phyloP scores from a whole-genome alignment of 371 early-diverging fungal genomes.

The Encephalitozoon romaleae region DNA sequence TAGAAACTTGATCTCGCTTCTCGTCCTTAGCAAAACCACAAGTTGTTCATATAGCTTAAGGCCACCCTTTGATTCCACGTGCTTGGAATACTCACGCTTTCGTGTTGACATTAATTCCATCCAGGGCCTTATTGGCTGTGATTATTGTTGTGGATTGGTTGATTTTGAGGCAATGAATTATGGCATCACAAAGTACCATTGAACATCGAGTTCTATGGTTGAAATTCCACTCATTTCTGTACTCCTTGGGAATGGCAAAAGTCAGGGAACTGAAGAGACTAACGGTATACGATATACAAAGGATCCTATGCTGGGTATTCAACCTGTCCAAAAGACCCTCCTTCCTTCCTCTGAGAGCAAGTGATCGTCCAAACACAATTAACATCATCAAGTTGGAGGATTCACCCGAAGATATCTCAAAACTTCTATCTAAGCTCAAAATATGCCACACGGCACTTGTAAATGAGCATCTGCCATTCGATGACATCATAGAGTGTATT shows the following conservation, averaged over 20 bases:
- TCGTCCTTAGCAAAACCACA: conserved; percentile 32
- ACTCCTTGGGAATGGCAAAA: conserved; percentile 5
- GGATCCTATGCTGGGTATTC: conserved; percentile 29
- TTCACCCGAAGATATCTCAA: neutral
- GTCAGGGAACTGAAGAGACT: neutral
- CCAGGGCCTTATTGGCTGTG: neutral
- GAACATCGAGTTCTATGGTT: neutral
- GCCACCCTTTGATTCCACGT: neutral
- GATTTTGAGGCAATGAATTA: neutral
- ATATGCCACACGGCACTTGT: neutral
- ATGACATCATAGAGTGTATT: neutral
- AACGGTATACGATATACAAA: conserved; percentile 36
- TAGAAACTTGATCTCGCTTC: conserved; percentile 19
- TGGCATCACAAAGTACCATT: neutral
- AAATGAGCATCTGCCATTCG: conserved; percentile 20
- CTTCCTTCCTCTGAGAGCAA: conserved; percentile 9
- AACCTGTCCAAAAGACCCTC: conserved; percentile 8
- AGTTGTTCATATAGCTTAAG: conserved; percentile 17
- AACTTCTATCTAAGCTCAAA: neutral
- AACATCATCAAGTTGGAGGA: conserved; percentile 3
- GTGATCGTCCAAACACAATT: neutral
- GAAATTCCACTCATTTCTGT: neutral
- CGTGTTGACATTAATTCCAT: conserved; percentile 9
- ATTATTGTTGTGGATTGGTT: conserved; percentile 10
- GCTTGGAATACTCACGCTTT: neutral